Percentiles rank a stretch among this genome's conserved stretches.
Conservation (phyloP, 164 flowering plant species). For the Brasenia schreberi region DNA sequence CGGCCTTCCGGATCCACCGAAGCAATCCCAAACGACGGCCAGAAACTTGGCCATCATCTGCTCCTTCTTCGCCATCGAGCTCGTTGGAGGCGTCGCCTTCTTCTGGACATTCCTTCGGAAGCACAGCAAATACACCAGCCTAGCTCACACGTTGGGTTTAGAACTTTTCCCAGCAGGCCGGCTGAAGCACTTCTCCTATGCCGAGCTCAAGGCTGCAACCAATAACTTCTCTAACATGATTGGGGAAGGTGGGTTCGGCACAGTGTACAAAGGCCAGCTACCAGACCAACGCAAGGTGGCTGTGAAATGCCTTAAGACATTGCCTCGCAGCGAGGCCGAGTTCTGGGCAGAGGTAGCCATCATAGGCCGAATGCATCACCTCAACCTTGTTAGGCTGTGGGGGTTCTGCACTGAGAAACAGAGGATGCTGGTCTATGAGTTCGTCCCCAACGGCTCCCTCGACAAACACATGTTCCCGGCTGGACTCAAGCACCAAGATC, state of each 20-base stretch:
- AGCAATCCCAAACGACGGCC: slow-evolving; percentile 25
- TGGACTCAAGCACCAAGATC: not conserved
- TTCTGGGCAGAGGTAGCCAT: slow-evolving; percentile 87
- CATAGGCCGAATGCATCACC: slow-evolving; percentile 81
- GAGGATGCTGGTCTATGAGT: slow-evolving; percentile 56
- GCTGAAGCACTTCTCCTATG: slow-evolving; percentile 51
- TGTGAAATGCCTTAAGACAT: slow-evolving; percentile 42
- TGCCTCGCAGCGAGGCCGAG: slow-evolving; percentile 42
- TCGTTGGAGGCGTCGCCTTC: slow-evolving; percentile 38
- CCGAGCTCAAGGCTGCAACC: slow-evolving; percentile 56
- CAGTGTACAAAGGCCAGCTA: slow-evolving; percentile 51
- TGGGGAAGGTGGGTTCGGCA: slow-evolving; percentile 68
- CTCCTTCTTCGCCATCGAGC: slow-evolving; percentile 47
- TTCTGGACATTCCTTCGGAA: slow-evolving; percentile 60
- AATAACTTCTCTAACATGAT: slow-evolving; percentile 38
- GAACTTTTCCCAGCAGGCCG: slow-evolving; percentile 63
- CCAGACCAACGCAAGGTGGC: slow-evolving; percentile 54
- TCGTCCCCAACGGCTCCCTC: slow-evolving; percentile 51
- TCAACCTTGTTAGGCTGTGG: slow-evolving; percentile 66
- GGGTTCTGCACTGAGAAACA: slow-evolving; percentile 70
- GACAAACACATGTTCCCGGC: slow-evolving; percentile 31
- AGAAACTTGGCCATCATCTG: slow-evolving; percentile 43
- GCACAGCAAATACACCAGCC: slow-evolving; percentile 56
- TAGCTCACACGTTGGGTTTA: slow-evolving; percentile 66
- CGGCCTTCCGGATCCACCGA: slow-evolving; percentile 45